A percentile compares a stretch with the other conserved stretches of the same genome.
Evolutionary conservation across 345 rosid genomes (phyloP).

Genomic region (Citrus glauca): DNA sequence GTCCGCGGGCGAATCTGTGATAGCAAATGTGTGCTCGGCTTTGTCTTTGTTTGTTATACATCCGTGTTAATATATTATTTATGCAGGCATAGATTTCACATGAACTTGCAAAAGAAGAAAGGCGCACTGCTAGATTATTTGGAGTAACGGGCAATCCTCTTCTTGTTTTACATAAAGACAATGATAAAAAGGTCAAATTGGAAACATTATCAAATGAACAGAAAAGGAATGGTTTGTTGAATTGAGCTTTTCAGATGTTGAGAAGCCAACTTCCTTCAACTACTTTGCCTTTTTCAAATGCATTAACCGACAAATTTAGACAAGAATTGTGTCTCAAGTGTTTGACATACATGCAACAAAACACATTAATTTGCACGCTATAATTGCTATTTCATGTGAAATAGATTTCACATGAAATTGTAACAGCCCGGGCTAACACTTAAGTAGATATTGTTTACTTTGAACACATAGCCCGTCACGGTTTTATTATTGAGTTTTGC

Average conservation of each 20-base stretch:
- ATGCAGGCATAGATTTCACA: not conserved
- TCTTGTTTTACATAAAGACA: not conserved
- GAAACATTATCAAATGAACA: not conserved
- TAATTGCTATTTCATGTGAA: no score
- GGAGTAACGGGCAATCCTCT: not conserved
- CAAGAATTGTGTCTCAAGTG: not conserved
- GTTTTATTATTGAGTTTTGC: no score
- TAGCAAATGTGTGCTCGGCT: not conserved
- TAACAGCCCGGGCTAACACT: no score
- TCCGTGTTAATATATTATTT: not conserved
- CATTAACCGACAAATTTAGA: not conserved
- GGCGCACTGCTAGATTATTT: not conserved
- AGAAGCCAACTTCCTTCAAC: slow-evolving; percentile 12
- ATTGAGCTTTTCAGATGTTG: slow-evolving; percentile 22
- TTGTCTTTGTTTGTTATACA: not conserved
- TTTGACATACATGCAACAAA: no score
- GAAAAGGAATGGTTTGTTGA: slow-evolving; percentile 7
- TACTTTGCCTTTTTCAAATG: not conserved
- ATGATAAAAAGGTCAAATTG: not conserved
- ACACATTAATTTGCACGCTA: no score
- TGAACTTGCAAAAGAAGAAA: slow-evolving; percentile 15
- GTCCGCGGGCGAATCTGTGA: not conserved
- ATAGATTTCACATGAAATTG: no score
- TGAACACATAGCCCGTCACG: no score
- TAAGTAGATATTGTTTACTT: no score